Percentiles rank a stretch among this genome's conserved stretches.
These are phyloP conservation scores for Crassisporium funariophilum DNA, from an alignment of 768 basidiomycete genomes.

Conservation along the genomic window DNA sequence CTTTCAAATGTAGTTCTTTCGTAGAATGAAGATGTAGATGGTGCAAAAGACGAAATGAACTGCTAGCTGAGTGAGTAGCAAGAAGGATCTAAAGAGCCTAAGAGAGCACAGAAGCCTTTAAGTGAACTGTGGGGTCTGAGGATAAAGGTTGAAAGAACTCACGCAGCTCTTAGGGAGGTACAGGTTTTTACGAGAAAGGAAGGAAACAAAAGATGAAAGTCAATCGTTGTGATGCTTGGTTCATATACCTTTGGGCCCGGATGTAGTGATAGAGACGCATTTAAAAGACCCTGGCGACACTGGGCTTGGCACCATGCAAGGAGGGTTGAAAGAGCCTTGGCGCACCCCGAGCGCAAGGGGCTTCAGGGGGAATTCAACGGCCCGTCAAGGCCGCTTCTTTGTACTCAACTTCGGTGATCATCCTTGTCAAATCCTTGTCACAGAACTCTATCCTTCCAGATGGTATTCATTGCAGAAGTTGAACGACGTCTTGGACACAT, in stretches of 20 bases:
- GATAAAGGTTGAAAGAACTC: constrained; percentile 19
- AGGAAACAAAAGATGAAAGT: constrained; percentile 13
- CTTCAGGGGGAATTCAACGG: no score
- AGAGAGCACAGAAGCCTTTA: no score
- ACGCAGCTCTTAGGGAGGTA: constrained; percentile 36
- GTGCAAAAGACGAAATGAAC: constrained; percentile 6
- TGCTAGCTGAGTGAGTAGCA: neutral
- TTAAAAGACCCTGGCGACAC: no score
- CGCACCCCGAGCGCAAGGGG: no score
- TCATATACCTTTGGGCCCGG: constrained; percentile 13
- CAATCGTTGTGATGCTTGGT: neutral
- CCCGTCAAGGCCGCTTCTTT: neutral
- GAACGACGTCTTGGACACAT: constrained; percentile 44
- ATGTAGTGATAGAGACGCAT: no score
- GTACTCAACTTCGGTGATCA: no score
- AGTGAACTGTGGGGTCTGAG: no score
- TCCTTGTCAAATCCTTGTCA: constrained; percentile 3
- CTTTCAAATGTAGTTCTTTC: neutral
- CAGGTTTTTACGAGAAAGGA: no score
- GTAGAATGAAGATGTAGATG: constrained; percentile 10
- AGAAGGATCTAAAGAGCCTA: neutral
- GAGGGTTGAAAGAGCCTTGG: no score
- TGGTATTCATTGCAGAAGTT: constrained; percentile 40
- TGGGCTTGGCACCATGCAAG: no score
- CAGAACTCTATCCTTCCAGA: neutral